Evolutionary conservation across 1,139 yeast species (phyloP).

Genomic region (Nakaseomyces sp.): DNA sequence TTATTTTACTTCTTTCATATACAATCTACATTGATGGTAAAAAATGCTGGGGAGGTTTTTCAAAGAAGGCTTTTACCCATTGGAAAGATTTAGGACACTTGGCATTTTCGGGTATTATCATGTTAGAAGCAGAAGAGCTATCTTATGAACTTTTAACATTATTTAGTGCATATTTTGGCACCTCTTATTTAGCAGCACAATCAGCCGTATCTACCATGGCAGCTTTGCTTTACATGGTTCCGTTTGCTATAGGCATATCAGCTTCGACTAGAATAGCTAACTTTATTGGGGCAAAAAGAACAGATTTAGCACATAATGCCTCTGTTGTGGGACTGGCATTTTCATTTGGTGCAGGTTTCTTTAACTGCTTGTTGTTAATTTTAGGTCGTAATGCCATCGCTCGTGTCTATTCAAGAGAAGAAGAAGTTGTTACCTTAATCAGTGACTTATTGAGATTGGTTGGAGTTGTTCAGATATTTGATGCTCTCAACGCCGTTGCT

Average conservation of each 20-base stretch:
- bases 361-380: conserved; percentile 48
- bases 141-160: conserved; percentile 67
- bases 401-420: conserved; percentile 58
- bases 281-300: conserved; percentile 72
- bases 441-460: conserved; percentile 61
- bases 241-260: conserved; percentile 84
- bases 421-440: conserved; percentile 46
- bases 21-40: conserved; percentile 52
- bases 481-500: conserved; percentile 73
- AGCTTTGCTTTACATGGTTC: conserved; percentile 73
- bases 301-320: conserved; percentile 54
- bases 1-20: conserved; percentile 44
- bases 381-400: conserved; percentile 53
- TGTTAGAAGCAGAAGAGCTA: conserved; percentile 66
- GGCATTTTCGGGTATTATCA: conserved; percentile 65
- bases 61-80: conserved; percentile 42
- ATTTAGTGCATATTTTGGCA: conserved; percentile 73
- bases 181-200: conserved; percentile 78
- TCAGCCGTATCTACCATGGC: conserved; percentile 79
- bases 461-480: conserved; percentile 65
- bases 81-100: conserved; percentile 53
- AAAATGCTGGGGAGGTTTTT: conserved; percentile 66
- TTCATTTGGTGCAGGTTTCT: conserved; percentile 49
- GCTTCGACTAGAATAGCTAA: conserved; percentile 82
- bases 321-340: conserved; percentile 52